Evolutionary conservation across 345 rosid genomes (phyloP).

Genomic region (Mangifera indica): DNA sequence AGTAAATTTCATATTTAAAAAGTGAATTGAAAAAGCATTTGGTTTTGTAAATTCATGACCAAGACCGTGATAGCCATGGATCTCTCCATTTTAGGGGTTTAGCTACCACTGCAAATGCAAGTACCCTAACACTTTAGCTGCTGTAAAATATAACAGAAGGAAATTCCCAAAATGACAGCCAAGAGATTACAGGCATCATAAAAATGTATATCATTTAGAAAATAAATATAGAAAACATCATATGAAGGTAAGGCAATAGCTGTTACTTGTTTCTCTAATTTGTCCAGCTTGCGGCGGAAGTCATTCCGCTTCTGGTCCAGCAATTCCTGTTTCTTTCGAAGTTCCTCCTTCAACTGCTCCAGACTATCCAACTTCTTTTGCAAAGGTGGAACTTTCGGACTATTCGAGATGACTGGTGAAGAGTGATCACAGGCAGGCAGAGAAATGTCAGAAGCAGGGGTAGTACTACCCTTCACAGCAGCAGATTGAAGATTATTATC

Average conservation of each 20-base stretch:
- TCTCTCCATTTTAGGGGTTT: neutral
- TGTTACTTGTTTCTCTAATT: conserved; percentile 67
- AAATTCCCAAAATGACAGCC: neutral
- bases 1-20: neutral
- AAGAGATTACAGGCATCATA: neutral
- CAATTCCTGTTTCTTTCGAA: conserved; percentile 86
- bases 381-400: conserved; percentile 50
- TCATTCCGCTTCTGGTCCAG: conserved; percentile 84
- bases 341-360: conserved; percentile 80
- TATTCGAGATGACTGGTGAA: conserved; percentile 41
- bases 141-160: conserved; percentile 11
- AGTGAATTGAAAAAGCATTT: neutral
- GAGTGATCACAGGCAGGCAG: conserved; percentile 46
- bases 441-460: conserved; percentile 38
- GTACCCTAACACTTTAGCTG: neutral
- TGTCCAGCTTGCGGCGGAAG: conserved; percentile 66
- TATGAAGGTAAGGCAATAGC: conserved; percentile 16
- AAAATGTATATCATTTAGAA: neutral
- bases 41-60: neutral
- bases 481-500: conserved; percentile 46
- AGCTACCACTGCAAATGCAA: neutral
- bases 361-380: conserved; percentile 74
- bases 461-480: conserved; percentile 35
- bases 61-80: neutral
- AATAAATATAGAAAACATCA: neutral